Conservation (phyloP, 1,284 basidiomycete species). For the Leccinum solheimii region DNA sequence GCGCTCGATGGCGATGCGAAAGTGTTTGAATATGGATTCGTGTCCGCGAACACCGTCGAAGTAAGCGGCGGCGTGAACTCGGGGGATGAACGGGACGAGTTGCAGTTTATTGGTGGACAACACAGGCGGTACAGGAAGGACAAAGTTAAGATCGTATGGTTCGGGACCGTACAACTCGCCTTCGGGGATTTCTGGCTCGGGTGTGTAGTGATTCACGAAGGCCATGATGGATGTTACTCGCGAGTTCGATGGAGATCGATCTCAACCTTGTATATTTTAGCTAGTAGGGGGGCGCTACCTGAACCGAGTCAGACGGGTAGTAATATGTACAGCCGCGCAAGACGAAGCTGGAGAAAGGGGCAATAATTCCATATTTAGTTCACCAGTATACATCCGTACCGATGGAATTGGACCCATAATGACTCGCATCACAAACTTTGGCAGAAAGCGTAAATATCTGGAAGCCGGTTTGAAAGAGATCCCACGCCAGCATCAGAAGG, state of each 20-base stretch:
- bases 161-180: constrained; percentile 26
- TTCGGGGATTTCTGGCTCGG: constrained; percentile 11
- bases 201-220: constrained; percentile 19
- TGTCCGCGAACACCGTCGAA: constrained; percentile 21
- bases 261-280: background rate
- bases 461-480: constrained; percentile 54
- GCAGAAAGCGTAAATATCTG: constrained; percentile 69
- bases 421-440: constrained; percentile 73
- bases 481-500: constrained; percentile 7
- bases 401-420: constrained; percentile 36
- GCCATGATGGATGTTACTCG: constrained; percentile 9
- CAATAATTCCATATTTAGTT: too few species aligned
- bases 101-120: constrained; percentile 20
- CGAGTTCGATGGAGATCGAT: too few species aligned
- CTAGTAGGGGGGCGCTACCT: too few species aligned
- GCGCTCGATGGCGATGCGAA: constrained; percentile 16
- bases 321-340: too few species aligned
- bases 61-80: constrained; percentile 23
- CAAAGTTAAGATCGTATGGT: constrained; percentile 29
- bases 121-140: constrained; percentile 12
- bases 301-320: too few species aligned
- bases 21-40: constrained; percentile 24
- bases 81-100: constrained; percentile 27
- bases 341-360: too few species aligned
- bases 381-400: background rate